Base-by-base conservation (phyloP, 768 basidiomycete genomes). In the Hericium erinaceus region DNA sequence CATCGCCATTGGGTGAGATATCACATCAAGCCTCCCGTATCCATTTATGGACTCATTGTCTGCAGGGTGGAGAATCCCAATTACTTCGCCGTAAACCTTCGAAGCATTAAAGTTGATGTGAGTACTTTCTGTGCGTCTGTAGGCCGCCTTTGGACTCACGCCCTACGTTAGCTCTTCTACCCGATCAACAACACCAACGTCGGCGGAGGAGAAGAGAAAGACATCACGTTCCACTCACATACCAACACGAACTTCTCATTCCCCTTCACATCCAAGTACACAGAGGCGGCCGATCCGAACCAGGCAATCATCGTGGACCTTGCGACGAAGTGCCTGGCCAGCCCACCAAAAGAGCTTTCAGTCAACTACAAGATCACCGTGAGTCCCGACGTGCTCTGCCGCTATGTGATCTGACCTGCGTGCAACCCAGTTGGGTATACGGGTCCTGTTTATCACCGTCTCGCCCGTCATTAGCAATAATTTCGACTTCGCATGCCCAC, bases 1-100 rank as follows among this genome's bases (percentile, higher is more conserved):
- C 28, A 26, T 63, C 26, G 54, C 56, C 7, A 52, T 63, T 33
- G 53, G 55, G 62, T 63, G 40, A 13, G 62, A 41, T 18, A 40
- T 18, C 26, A 18, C 26, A 26, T 20, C 59, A 68, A 39, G 63
- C 48, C 57, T 37, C 57, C 16, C 13, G 22, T 16, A 15, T 3
- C n/a, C 49, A 3, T 52, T 44, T 2, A 38, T 59, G 4, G 39
- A 51, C 24, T 48, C 48, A 13, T 61, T 9, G 46, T 22, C n/a
- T 57, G 56, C 62, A 92, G 89, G 28, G 86, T 92, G 56, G 73
- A 73, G 66, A 93, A 93, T 64, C 91, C 90, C 28, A 92, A 92
- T 68, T 90, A 81, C 70, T 90, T 93, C 66, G 70, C 78, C 9
- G 84, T 87, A 10, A 76, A 75, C 18, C 78, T 93, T 68, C 77